Base-by-base conservation (phyloP, 179 eudicot species). In the Silene noctiflora region DNA sequence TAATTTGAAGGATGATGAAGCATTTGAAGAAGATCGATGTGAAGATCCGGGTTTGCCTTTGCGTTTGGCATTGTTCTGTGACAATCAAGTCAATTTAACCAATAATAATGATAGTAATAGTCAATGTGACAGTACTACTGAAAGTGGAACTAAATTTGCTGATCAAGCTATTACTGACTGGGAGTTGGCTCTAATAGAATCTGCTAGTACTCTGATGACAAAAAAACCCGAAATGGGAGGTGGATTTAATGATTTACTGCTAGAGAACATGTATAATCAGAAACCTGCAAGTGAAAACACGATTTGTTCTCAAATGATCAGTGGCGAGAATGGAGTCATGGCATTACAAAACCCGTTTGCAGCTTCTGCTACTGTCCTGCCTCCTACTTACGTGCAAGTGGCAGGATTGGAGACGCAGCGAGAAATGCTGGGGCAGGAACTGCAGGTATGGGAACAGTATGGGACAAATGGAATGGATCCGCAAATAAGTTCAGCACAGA, bases 261-360 rank as follows among this genome's bases (percentile, higher is more conserved):
- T 89, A 73, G 85, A 84, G 61, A 88, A 86, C 27, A 81, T 87
- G 86, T 89, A 91, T 74, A 84, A 86, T 69, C 96, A 85, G 13
- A 87, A 90, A 71, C 24, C 83, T 86, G 67, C 59, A 19, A 87
- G 84, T 63, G 85, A 80, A 33, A 85, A 87, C 16, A 76, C 72
- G 6, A 84, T 76, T 74, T 69, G 42, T 44, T 2, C 80, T 21
- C 84, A 83, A 75, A 7, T 85, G 63, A 83, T 27, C 20, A 80
- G 84, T 59, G 88, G 75, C 79, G 80, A 72, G 3, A 85, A 82
- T 16, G 83, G 78, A 0, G 73, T 86, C 29, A 67, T 87, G 70
- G 87, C 91, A n/a, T 75, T 88, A 46, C 85, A 81, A 56, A 90
- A 90, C 71, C 92, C 96, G 0, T 90, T 90, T 78, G 86, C 88